phyloP scores from a whole-genome alignment of 768 basidiomycete species.

The Termitomyces sp. region DNA sequence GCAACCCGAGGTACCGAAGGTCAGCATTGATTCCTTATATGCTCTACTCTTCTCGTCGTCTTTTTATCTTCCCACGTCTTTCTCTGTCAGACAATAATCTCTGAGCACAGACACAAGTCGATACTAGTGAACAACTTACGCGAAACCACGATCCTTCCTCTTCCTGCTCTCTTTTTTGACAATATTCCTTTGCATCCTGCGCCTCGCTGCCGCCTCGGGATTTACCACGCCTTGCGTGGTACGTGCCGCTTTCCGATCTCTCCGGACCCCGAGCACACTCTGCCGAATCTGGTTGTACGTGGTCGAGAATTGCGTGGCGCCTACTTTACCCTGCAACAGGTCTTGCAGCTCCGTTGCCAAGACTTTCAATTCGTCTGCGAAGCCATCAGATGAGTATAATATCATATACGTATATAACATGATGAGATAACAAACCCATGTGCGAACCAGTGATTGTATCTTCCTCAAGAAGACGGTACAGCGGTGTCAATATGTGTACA shows the following conservation, averaged over 20 bases:
- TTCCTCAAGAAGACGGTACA: constrained; percentile 86
- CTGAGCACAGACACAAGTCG: background rate
- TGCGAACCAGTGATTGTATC: constrained; percentile 73
- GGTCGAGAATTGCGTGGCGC: constrained; percentile 75
- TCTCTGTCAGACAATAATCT: constrained; percentile 7
- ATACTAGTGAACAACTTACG: constrained; percentile 37
- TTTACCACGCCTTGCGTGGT: constrained; percentile 60
- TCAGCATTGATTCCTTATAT: background rate
- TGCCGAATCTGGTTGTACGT: constrained; percentile 81
- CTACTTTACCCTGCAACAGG: constrained; percentile 82
- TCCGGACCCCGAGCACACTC: constrained; percentile 54
- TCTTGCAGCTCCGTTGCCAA: constrained; percentile 82
- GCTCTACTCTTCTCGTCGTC: constrained; percentile 12
- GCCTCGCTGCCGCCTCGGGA: constrained; percentile 71
- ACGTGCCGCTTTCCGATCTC: constrained; percentile 64
- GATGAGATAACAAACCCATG: constrained; percentile 51
- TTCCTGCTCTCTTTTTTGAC: constrained; percentile 86
- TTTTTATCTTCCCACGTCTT: constrained; percentile 14
- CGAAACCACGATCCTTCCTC: constrained; percentile 57
- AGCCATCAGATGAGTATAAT: background rate
- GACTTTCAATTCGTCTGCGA: constrained; percentile 74
- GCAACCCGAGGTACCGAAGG: too few species aligned
- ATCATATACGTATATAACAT: background rate
- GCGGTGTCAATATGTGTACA: constrained; percentile 78
- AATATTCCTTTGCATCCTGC: constrained; percentile 65